Conservation (phyloP, 352 stramenopile genomes). For the Globisporangium megalacanthum region DNA sequence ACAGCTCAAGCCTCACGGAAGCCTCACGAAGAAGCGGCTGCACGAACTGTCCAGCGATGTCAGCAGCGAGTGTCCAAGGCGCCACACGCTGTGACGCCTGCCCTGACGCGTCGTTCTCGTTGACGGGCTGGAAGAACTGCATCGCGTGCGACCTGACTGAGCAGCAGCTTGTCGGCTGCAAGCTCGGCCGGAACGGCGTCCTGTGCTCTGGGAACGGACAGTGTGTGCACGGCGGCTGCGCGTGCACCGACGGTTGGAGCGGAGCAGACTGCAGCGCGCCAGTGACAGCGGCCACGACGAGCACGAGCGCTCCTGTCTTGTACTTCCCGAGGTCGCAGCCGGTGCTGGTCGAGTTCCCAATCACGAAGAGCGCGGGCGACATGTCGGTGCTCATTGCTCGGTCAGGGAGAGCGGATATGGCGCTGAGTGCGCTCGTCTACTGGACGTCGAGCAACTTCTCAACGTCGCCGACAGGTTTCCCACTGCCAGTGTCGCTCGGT, state of each 20-base stretch:
- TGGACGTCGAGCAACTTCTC: constrained; percentile 34
- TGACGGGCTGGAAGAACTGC: constrained; percentile 51
- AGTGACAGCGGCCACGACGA: neutral
- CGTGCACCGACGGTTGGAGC: constrained; percentile 34
- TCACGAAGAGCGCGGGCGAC: constrained; percentile 5
- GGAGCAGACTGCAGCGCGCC: constrained; percentile 38
- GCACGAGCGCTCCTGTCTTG: constrained; percentile 26
- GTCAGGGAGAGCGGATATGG: constrained; percentile 16
- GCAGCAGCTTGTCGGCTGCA: constrained; percentile 25
- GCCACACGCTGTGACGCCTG: constrained; percentile 30
- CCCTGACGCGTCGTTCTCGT: constrained; percentile 28
- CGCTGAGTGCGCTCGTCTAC: constrained; percentile 14
- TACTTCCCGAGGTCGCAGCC: constrained; percentile 35
- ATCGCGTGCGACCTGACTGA: constrained; percentile 33
- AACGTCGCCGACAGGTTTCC: constrained; percentile 8
- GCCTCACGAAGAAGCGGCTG: constrained; percentile 20
- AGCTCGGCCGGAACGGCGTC: constrained; percentile 45
- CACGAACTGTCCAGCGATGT: constrained; percentile 39
- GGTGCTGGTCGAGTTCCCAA: constrained; percentile 14
- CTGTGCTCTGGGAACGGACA: constrained; percentile 50
- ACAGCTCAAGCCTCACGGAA: constrained; percentile 12
- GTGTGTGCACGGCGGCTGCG: constrained; percentile 47
- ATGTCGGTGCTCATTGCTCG: constrained; percentile 30
- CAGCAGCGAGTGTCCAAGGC: constrained; percentile 15
- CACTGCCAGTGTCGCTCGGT: constrained; percentile 17